Evolutionary conservation across 2,329 filamentous ascomycete species (phyloP), one percentile per base, ranked within the genome.

Genomic region (Ilyonectria robusta): DNA sequence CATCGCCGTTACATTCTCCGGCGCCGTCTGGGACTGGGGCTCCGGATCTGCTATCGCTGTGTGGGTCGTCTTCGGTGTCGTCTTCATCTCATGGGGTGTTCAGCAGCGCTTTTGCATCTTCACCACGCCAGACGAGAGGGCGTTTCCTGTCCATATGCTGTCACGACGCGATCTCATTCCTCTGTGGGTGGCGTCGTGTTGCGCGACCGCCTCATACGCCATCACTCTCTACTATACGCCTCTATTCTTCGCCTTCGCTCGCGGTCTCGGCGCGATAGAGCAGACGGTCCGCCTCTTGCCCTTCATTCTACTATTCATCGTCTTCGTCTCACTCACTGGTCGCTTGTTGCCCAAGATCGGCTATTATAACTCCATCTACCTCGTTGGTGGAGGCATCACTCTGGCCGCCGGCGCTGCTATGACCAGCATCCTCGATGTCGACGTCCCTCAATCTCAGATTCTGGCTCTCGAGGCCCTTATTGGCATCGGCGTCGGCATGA

Each of bases 221-320:
- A 76, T 84, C 51, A 71, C 80, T 0, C 78, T 86, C 7, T 89
- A 88, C 77, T 89, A 86, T 75, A 83, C 86, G 8, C 87, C 87
- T 0, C 77, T 89, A 0, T 88, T 82, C 77, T 88, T 88, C 74
- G 84, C 86, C 64, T 89, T 88, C 72, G 81, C 80, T 0, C 79
- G 78, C 3, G 82, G 82, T 4, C 80, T 85, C 33, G 77, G 70
- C 3, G 79, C 83, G 0, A 71, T 86, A 4, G 62, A 78, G n/a
- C 80, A 83, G 4, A 83, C 80, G 1, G 79, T 83, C 1, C 77
- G 81, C 3, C 72, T 86, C 1, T 75, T 86, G 1, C 85, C 83
- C 2, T 82, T 82, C 69, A 81, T 85, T 59, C 70, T 81, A 21
- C 67, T 81, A 13, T 75, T 83, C 54, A 82, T 82, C 47, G 61